Evolutionary conservation across 352 stramenopile species (phyloP).

Genomic region (Lagenidium giganteum): DNA sequence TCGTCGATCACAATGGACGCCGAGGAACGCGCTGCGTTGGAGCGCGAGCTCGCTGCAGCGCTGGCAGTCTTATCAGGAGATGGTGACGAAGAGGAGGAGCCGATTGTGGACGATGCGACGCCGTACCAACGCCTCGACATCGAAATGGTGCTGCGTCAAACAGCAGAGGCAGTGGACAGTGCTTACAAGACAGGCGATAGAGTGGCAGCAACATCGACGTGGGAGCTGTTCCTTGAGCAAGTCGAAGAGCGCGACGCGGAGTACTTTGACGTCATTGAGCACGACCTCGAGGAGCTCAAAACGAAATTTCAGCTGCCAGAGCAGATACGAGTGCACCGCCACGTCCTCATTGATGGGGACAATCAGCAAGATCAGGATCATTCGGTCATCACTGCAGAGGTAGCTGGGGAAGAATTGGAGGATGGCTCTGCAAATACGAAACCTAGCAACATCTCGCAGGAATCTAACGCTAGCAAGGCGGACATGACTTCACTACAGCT

Average conservation of each 20-base stretch:
- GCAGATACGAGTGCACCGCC: no score
- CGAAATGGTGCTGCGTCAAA: conserved; percentile 16
- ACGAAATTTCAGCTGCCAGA: conserved; percentile 9
- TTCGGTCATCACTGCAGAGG: no score
- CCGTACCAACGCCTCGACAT: conserved; percentile 33
- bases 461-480: no score
- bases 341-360: no score
- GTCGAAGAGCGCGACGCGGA: conserved; percentile 30
- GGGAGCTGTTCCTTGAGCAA: conserved; percentile 27
- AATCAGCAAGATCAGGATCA: no score
- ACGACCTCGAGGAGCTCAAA: conserved; percentile 26
- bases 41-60: conserved; percentile 33
- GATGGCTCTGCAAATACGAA: no score
- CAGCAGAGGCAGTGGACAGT: neutral
- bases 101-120: neutral
- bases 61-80: conserved; percentile 21
- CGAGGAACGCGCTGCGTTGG: conserved; percentile 37
- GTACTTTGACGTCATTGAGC: conserved; percentile 29
- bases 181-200: neutral
- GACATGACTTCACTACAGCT: no score
- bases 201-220: conserved; percentile 7
- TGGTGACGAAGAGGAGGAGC: conserved; percentile 2
- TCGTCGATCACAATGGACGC: conserved; percentile 30
- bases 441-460: no score
- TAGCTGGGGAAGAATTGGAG: no score